These are phyloP conservation scores for Mrakia frigida DNA, from an alignment of 768 basidiomycete genomes.

Conservation along the genomic window DNA sequence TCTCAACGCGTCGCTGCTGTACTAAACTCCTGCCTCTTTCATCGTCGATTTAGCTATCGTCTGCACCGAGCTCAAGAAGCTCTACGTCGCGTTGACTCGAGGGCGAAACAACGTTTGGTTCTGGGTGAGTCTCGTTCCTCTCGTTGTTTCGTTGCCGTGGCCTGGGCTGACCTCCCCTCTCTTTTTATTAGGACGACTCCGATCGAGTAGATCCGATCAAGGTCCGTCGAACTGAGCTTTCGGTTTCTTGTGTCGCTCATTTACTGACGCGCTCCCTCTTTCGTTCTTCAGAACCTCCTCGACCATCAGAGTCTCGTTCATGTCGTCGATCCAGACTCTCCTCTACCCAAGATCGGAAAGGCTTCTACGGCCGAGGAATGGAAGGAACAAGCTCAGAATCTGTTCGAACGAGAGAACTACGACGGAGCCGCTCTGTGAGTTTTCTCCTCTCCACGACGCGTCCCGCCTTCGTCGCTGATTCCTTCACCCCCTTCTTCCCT, in stretches of 20 bases:
- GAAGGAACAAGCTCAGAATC: background rate
- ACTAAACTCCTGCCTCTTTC: background rate
- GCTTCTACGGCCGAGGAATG: background rate
- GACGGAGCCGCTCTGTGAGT: background rate
- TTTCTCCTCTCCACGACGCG: no score
- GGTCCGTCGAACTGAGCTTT: background rate
- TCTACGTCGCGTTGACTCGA: background rate
- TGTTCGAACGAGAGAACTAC: background rate
- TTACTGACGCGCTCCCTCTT: background rate
- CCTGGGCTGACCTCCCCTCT: no score
- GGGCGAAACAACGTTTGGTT: background rate
- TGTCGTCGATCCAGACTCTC: background rate
- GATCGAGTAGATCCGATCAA: background rate
- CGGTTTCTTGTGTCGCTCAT: no score
- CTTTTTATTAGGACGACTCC: background rate
- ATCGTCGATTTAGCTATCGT: background rate
- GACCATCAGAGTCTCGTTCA: background rate
- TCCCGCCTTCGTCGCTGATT: no score
- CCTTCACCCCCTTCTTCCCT: no score
- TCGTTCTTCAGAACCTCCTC: background rate
- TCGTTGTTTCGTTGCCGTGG: no score
- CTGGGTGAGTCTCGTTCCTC: background rate
- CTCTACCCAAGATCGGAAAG: conserved; percentile 2
- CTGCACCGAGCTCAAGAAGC: background rate
- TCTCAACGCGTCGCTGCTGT: background rate